These are phyloP conservation scores for Malassezia sympodialis DNA, from an alignment of 1,284 basidiomycete genomes.

Conservation along the genomic window DNA sequence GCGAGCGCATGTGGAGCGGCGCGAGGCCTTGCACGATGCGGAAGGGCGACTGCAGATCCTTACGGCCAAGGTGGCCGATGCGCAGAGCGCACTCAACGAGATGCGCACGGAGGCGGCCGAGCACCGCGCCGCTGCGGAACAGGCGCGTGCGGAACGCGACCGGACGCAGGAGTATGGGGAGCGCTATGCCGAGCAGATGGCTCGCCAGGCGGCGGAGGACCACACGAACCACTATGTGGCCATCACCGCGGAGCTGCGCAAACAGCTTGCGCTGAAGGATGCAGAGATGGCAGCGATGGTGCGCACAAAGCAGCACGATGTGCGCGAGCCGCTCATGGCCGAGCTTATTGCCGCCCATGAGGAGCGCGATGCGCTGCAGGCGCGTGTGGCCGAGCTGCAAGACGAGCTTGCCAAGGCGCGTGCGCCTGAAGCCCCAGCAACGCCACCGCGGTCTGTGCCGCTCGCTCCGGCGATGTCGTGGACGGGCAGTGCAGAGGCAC, in stretches of 20 bases:
- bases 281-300: constrained; percentile 14
- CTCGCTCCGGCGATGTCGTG: constrained; percentile 7
- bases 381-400: not conserved
- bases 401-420: not conserved
- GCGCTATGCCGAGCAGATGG: constrained; percentile 18
- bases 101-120: constrained; percentile 22
- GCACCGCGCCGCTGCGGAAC: constrained; percentile 21
- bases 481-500: not conserved
- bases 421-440: not conserved
- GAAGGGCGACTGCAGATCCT: not conserved
- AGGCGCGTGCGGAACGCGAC: constrained; percentile 17
- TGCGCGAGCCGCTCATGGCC: not conserved
- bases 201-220: constrained; percentile 22
- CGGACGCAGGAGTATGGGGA: constrained; percentile 21
- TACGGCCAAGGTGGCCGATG: constrained; percentile 3
- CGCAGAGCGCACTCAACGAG: constrained; percentile 13
- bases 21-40: constrained; percentile 8
- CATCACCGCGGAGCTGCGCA: constrained; percentile 16
- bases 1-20: constrained; percentile 21
- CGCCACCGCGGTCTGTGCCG: not conserved
- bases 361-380: not conserved
- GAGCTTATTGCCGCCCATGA: not conserved
- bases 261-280: constrained; percentile 21
- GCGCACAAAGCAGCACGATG: constrained; percentile 5
- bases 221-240: constrained; percentile 18